These are phyloP conservation scores for Populus alba DNA, from an alignment of 345 rosid genomes.

Conservation along the genomic window DNA sequence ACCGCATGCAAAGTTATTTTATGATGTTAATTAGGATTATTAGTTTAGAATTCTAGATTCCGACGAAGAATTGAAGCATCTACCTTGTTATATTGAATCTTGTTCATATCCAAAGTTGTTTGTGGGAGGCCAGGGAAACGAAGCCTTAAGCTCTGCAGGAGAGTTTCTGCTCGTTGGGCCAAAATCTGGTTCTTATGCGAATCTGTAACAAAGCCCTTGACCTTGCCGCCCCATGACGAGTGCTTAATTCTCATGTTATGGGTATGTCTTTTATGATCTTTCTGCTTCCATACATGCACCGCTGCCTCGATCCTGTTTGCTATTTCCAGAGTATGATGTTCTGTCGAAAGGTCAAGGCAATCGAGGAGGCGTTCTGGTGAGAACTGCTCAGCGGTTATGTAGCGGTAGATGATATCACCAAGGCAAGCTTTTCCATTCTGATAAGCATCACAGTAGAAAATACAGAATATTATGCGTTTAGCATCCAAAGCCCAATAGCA, in stretches of 20 bases:
- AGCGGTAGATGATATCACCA: conserved; percentile 77
- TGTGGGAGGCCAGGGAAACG: conserved; percentile 94
- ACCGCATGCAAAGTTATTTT: not conserved
- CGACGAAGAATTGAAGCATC: not conserved
- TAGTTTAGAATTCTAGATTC: not conserved
- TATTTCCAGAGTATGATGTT: conserved; percentile 77
- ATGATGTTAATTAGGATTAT: not conserved
- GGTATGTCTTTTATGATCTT: conserved; percentile 44
- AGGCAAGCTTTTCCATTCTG: conserved; percentile 81
- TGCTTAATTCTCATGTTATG: conserved; percentile 45
- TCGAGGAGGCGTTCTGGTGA: conserved; percentile 82
- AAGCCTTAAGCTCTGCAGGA: conserved; percentile 66
- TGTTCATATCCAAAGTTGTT: conserved; percentile 88
- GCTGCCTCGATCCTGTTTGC: conserved; percentile 87
- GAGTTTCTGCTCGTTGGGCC: conserved; percentile 73
- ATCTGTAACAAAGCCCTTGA: conserved; percentile 73
- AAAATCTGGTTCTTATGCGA: conserved; percentile 52
- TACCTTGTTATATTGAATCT: conserved; percentile 92
- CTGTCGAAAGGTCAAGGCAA: conserved; percentile 83
- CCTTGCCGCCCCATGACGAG: conserved; percentile 88
- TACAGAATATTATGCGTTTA: not conserved
- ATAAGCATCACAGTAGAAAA: conserved; percentile 5
- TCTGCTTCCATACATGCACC: conserved; percentile 74
- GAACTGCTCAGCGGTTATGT: conserved; percentile 71
- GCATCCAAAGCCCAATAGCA: not conserved